These are phyloP conservation scores for Bipolaris victoriae DNA, from an alignment of 2,329 filamentous ascomycete species.

Conservation along the genomic window DNA sequence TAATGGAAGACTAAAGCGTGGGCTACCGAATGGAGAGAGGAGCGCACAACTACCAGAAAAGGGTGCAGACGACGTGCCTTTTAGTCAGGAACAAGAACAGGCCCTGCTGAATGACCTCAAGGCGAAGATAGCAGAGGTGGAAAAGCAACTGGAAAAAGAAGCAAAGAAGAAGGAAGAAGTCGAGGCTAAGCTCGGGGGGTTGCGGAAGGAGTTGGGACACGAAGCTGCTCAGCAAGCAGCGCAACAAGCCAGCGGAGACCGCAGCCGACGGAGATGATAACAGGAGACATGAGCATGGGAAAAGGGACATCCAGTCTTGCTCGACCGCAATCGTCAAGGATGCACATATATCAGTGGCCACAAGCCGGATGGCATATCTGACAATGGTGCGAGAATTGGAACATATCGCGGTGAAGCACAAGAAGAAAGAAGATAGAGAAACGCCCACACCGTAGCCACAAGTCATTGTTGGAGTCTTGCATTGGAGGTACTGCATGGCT, in stretches of 20 bases:
- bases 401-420: not conserved
- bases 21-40: constrained; percentile 45
- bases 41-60: constrained; percentile 46
- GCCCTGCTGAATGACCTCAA: constrained; percentile 39
- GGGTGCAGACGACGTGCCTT: constrained; percentile 41
- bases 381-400: not conserved
- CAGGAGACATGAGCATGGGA: not conserved
- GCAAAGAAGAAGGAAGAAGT: constrained; percentile 39
- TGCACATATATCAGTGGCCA: not conserved
- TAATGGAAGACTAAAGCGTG: constrained; percentile 43
- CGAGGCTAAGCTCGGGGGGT: constrained; percentile 38
- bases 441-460: not conserved
- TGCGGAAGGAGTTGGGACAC: constrained; percentile 43
- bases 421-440: not conserved
- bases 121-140: constrained; percentile 43
- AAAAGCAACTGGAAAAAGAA: constrained; percentile 42
- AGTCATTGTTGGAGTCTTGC: not conserved
- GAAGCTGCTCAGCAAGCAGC: constrained; percentile 47
- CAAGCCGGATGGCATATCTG: not conserved
- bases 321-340: not conserved
- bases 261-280: constrained; percentile 42
- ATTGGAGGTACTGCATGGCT: not conserved
- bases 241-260: constrained; percentile 47
- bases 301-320: not conserved
- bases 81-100: constrained; percentile 46